phyloP scores from a whole-genome alignment of 2,329 filamentous ascomycete species.

The Claviceps fusiformis region DNA sequence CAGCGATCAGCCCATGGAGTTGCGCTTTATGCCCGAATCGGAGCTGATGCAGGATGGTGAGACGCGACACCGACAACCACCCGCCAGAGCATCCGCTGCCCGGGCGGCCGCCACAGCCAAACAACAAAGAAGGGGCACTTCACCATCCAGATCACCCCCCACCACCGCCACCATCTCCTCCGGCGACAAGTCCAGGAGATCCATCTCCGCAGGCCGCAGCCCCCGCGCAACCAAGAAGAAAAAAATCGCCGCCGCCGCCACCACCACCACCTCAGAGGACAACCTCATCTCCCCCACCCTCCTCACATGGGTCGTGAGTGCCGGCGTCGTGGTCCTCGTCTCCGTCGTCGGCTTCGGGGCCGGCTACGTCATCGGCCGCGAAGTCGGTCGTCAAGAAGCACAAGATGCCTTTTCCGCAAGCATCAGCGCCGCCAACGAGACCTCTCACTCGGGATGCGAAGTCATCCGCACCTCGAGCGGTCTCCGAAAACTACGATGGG shows the following conservation, averaged over 20 bases:
- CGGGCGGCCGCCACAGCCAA: slow-evolving; percentile 10
- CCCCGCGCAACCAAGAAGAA: slow-evolving; percentile 46
- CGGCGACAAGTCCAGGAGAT: slow-evolving; percentile 40
- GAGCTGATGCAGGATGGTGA: slow-evolving; percentile 36
- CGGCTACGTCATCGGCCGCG: slow-evolving; percentile 53
- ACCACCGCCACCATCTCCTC: slow-evolving; percentile 13
- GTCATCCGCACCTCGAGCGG: slow-evolving; percentile 39
- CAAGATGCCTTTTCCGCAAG: slow-evolving; percentile 37
- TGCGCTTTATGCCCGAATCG: slow-evolving; percentile 47
- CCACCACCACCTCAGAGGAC: slow-evolving; percentile 17
- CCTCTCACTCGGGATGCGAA: slow-evolving; percentile 38
- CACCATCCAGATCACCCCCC: slow-evolving; percentile 17
- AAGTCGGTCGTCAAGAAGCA: slow-evolving; percentile 49
- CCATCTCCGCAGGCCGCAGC: slow-evolving; percentile 24
- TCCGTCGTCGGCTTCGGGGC: slow-evolving; percentile 57
- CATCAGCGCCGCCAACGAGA: slow-evolving; percentile 28
- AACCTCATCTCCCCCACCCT: slow-evolving; percentile 43
- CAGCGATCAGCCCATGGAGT: slow-evolving; percentile 40
- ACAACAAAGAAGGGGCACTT: slow-evolving; percentile 11
- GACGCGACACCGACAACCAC: slow-evolving; percentile 5
- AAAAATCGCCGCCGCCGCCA: slow-evolving; percentile 29
- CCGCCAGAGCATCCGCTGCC: slow-evolving; percentile 6
- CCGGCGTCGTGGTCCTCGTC: slow-evolving; percentile 53
- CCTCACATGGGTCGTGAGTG: slow-evolving; percentile 51
- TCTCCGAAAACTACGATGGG: slow-evolving; percentile 41